Percentiles rank a stretch among this genome's conserved stretches.
Conservation (phyloP, 2,329 filamentous ascomycete species). For the Monosporascus sp. region DNA sequence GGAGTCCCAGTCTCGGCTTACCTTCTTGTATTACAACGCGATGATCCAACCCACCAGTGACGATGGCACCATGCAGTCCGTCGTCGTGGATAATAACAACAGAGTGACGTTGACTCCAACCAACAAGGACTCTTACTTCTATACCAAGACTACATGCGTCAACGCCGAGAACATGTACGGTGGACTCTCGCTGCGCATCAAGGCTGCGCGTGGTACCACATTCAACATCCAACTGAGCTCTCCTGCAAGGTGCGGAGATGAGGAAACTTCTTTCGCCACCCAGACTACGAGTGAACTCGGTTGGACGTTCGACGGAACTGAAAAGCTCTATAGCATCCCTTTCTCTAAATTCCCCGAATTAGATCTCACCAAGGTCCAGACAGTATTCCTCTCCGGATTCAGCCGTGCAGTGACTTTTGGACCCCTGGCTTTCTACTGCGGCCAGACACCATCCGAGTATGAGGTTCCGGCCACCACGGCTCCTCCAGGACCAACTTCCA, state of each 20-base stretch:
- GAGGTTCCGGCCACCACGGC: constrained; percentile 35
- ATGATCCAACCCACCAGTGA: constrained; percentile 50
- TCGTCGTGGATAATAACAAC: constrained; percentile 46
- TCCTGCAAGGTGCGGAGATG: constrained; percentile 37
- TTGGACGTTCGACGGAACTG: constrained; percentile 55
- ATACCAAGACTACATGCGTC: constrained; percentile 49
- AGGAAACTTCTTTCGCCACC: constrained; percentile 27
- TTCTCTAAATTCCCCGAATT: constrained; percentile 46
- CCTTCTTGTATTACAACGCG: constrained; percentile 56
- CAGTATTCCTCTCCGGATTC: constrained; percentile 44
- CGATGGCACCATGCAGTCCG: constrained; percentile 50
- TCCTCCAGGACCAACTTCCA: constrained; percentile 37
- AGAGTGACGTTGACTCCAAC: constrained; percentile 47
- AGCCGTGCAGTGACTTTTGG: constrained; percentile 44
- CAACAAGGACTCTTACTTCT: constrained; percentile 49
- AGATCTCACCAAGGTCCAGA: constrained; percentile 45
- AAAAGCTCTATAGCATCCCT: constrained; percentile 53
- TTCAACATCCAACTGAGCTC: constrained; percentile 48
- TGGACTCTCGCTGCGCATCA: constrained; percentile 50
- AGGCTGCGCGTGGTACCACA: constrained; percentile 44
- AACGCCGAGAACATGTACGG: constrained; percentile 45
- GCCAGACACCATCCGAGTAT: constrained; percentile 42
- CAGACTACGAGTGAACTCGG: constrained; percentile 44
- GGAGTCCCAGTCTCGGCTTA: constrained; percentile 55
- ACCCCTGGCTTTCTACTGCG: constrained; percentile 55